phyloP scores from a whole-genome alignment of 495 filamentous ascomycete species.

The Aspergillus conjunctus region DNA sequence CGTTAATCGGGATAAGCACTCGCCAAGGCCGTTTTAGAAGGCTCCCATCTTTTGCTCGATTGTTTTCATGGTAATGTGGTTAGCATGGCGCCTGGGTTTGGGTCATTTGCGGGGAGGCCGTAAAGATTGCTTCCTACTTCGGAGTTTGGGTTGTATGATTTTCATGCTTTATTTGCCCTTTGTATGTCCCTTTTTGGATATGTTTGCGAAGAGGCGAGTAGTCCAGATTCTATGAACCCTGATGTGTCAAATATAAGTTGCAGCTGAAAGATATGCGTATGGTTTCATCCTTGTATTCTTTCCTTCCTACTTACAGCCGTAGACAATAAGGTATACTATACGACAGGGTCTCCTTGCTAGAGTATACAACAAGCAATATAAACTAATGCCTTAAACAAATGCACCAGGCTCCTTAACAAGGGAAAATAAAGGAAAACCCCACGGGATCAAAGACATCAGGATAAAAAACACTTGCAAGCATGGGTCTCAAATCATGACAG shows the following conservation, averaged over 20 bases:
- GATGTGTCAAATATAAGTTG: constrained; percentile 9
- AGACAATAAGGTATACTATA: constrained; percentile 9
- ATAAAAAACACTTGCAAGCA: constrained; percentile 11
- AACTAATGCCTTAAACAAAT: constrained; percentile 12
- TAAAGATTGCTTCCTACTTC: constrained; percentile 13
- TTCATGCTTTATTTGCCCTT: constrained; percentile 1
- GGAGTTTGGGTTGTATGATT: constrained; percentile 21
- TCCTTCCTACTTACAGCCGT: neutral
- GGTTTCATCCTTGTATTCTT: constrained; percentile 2
- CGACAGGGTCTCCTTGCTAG: neutral
- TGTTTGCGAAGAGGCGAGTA: neutral
- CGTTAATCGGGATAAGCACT: constrained; percentile 29
- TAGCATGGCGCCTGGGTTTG: constrained; percentile 31
- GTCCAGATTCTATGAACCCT: constrained; percentile 5
- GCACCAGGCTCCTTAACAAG: constrained; percentile 17
- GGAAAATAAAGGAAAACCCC: constrained; percentile 18
- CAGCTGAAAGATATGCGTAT: constrained; percentile 10
- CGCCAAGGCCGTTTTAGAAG: too few relatives aligned
- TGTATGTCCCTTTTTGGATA: constrained; percentile 4
- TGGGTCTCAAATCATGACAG: constrained; percentile 11
- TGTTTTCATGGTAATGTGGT: constrained; percentile 17
- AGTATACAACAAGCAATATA: constrained; percentile 2
- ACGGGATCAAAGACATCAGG: constrained; percentile 17
- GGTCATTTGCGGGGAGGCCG: constrained; percentile 10
- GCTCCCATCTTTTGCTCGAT: too few relatives aligned